Evolutionary conservation across 2,329 filamentous ascomycete genomes (phyloP).

Genomic region (Dothistroma septosporum): DNA sequence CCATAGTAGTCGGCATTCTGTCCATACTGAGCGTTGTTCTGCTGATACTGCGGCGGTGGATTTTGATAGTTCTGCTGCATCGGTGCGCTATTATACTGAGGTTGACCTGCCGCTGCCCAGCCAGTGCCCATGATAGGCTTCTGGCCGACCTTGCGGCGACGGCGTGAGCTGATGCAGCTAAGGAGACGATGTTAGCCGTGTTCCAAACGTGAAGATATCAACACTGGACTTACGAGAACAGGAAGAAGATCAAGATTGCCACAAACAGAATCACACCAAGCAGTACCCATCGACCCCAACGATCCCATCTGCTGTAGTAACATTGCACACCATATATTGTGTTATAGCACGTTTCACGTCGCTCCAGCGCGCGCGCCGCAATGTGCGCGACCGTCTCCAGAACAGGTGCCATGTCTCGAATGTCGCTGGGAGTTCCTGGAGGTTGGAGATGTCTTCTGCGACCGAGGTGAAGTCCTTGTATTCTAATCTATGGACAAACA

Average conservation of each 20-base stretch:
- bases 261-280: constrained; percentile 12
- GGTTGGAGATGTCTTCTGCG: background rate
- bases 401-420: background rate
- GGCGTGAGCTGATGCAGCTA: constrained; percentile 16
- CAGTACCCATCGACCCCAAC: constrained; percentile 20
- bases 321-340: constrained; percentile 1
- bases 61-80: constrained; percentile 13
- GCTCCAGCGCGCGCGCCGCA: background rate
- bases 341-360: constrained; percentile 7
- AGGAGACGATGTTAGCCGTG: background rate
- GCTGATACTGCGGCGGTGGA: background rate
- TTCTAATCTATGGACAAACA: background rate
- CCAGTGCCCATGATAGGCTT: constrained; percentile 19
- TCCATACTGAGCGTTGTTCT: constrained; percentile 2
- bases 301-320: constrained; percentile 7
- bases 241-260: constrained; percentile 12
- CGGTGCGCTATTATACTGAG: constrained; percentile 7
- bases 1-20: constrained; percentile 8
- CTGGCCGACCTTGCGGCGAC: constrained; percentile 13
- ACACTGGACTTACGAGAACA: constrained; percentile 16
- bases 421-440: background rate
- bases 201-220: background rate
- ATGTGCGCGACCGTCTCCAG: background rate
- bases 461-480: background rate
- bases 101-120: constrained; percentile 12